Conservation (phyloP, 176 grass and related monocot species). For the Cymbopogon citratus region DNA sequence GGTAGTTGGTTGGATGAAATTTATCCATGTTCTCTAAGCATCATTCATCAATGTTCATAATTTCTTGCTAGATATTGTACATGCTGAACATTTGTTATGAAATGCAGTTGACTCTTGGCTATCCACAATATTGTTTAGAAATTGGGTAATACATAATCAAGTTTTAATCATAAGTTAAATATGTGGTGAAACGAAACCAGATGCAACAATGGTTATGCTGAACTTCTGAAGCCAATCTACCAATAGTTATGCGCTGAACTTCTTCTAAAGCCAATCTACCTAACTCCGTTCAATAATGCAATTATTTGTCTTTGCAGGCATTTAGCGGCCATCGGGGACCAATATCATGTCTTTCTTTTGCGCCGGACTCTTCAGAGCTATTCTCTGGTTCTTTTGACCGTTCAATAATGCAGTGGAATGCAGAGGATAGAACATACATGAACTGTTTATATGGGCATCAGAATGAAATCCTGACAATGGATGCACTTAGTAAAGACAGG, state of each 20-base stretch:
- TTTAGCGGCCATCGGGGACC: slow-evolving; percentile 79
- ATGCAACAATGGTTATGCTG: neutral
- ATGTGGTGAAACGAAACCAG: neutral
- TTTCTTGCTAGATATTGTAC: neutral
- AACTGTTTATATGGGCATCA: slow-evolving; percentile 83
- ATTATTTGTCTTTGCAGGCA: slow-evolving; percentile 48
- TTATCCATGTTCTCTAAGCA: neutral
- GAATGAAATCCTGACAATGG: slow-evolving; percentile 74
- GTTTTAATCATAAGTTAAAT: neutral
- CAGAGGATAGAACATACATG: slow-evolving; percentile 81
- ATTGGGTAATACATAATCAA: neutral
- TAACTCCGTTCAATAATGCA: neutral
- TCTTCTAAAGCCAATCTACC: neutral
- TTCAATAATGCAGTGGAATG: slow-evolving; percentile 91
- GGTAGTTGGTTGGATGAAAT: neutral
- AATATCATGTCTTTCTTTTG: slow-evolving; percentile 75
- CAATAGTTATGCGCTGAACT: neutral
- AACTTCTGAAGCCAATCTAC: too few species aligned
- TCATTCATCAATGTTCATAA: neutral
- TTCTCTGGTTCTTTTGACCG: slow-evolving; percentile 92
- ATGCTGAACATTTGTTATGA: neutral
- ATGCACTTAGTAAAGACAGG: slow-evolving; percentile 71
- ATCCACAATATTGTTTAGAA: neutral
- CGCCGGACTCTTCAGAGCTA: slow-evolving; percentile 59
- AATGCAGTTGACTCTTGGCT: neutral